Percentiles rank a stretch among this genome's conserved stretches.
Conservation (phyloP, 2,329 filamentous ascomycete genomes). For the Pseudocercospora pini-densiflorae region DNA sequence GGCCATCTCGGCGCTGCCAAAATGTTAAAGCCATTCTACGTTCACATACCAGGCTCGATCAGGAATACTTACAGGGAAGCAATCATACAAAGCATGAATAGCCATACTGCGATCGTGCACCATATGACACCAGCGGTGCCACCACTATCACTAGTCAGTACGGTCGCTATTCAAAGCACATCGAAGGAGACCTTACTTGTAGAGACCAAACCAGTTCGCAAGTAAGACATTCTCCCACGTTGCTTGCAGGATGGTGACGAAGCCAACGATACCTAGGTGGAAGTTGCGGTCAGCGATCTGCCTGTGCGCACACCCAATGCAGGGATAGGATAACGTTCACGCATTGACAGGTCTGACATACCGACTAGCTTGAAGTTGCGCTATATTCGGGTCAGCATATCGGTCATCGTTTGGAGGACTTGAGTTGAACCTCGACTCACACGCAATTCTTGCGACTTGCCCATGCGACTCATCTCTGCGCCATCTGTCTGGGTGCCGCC, state of each 20-base stretch:
- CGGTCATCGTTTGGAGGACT: background rate
- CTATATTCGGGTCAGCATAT: conserved; percentile 5
- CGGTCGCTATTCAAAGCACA: background rate
- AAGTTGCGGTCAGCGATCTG: conserved; percentile 47
- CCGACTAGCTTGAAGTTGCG: conserved; percentile 25
- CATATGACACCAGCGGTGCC: conserved; percentile 34
- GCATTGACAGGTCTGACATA: conserved; percentile 12
- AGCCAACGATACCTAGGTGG: conserved; percentile 56
- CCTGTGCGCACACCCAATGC: conserved; percentile 11
- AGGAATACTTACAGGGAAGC: conserved; percentile 34
- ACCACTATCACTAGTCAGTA: conserved; percentile 4
- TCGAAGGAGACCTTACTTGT: conserved; percentile 24
- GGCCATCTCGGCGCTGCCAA: conserved; percentile 38
- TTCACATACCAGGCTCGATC: background rate
- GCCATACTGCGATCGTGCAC: conserved; percentile 40
- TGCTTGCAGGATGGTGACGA: conserved; percentile 58
- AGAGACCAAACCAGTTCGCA: conserved; percentile 37
- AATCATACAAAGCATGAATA: conserved; percentile 39
- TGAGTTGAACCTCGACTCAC: conserved; percentile 30
- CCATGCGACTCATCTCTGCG: conserved; percentile 55
- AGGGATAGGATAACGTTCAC: conserved; percentile 3
- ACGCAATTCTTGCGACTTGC: conserved; percentile 56
- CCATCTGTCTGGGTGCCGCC: conserved; percentile 43
- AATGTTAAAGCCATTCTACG: conserved; percentile 11
- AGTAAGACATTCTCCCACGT: conserved; percentile 59